phyloP scores from a whole-genome alignment of 371 early-diverging fungal genomes.

The Rhizomucor pusillus region DNA sequence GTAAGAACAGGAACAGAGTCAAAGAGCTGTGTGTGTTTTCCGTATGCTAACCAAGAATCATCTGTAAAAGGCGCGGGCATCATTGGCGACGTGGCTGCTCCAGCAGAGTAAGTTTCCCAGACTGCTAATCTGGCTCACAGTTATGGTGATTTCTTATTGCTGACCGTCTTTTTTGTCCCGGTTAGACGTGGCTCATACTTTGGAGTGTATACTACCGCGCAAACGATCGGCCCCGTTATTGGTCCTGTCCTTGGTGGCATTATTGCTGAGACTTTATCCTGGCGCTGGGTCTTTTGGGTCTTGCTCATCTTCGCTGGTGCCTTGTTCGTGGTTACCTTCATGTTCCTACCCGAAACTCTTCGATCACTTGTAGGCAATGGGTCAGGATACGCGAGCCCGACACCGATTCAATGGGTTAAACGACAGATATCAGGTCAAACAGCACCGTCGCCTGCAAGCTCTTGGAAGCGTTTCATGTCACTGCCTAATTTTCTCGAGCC shows the following conservation, averaged over 20 bases:
- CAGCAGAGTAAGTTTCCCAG: slow-evolving; percentile 30
- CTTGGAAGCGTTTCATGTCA: background rate
- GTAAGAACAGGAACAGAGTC: slow-evolving; percentile 6
- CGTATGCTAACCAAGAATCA: background rate
- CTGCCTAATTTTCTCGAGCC: slow-evolving; percentile 15
- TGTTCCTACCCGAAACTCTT: slow-evolving; percentile 62
- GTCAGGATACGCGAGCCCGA: slow-evolving; percentile 24
- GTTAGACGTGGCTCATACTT: slow-evolving; percentile 52
- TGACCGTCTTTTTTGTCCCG: slow-evolving; percentile 12
- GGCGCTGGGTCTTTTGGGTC: slow-evolving; percentile 59
- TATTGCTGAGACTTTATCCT: slow-evolving; percentile 58
- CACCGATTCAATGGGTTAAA: slow-evolving; percentile 20
- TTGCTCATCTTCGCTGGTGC: slow-evolving; percentile 42
- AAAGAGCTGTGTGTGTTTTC: background rate
- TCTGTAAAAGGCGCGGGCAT: slow-evolving; percentile 9
- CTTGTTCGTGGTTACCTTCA: slow-evolving; percentile 34
- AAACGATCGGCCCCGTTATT: slow-evolving; percentile 24
- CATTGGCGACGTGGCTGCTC: slow-evolving; percentile 44
- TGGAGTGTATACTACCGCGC: slow-evolving; percentile 52
- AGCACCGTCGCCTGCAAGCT: background rate
- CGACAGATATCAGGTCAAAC: background rate
- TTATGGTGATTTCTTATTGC: background rate
- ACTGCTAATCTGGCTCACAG: background rate
- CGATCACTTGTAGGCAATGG: slow-evolving; percentile 38
- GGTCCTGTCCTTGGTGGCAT: slow-evolving; percentile 61